phyloP scores from a whole-genome alignment of 495 filamentous ascomycete species.

The Penicillium herquei region DNA sequence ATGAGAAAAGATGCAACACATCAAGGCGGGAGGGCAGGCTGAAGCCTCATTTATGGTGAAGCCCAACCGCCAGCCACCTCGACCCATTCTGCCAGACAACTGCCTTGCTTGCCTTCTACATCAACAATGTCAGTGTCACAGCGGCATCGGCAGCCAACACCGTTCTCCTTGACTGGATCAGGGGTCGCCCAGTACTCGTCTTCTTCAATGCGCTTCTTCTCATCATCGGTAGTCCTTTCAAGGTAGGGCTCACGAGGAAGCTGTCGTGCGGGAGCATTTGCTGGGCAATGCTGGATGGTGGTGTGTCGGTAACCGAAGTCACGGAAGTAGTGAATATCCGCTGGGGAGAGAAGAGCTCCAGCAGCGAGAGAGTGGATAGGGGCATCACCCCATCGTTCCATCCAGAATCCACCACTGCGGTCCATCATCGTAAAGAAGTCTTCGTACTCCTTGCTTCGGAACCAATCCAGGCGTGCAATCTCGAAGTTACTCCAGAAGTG shows the following conservation, averaged over 20 bases:
- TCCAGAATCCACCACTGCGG: conserved; percentile 96
- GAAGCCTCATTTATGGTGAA: conserved; percentile 50
- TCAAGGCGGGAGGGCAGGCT: conserved; percentile 13
- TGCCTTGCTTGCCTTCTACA: conserved; percentile 94
- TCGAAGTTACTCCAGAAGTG: conserved; percentile 99
- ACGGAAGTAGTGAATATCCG: conserved; percentile 97
- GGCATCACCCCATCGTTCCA: conserved; percentile 99
- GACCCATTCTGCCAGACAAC: conserved; percentile 95
- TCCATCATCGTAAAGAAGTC: conserved; percentile 99
- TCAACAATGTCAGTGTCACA: conserved; percentile 99
- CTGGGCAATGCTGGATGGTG: conserved; percentile 97
- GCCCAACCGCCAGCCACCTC: conserved; percentile 96
- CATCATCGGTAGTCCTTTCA: conserved; percentile 80
- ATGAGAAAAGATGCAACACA: conserved; percentile 35
- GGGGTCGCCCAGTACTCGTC: conserved; percentile 94
- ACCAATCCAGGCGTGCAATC: conserved; percentile 92
- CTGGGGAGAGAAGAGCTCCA: conserved; percentile 75
- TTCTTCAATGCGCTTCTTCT: conserved; percentile 86
- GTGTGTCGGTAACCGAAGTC: conserved; percentile 98
- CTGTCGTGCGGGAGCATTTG: conserved; percentile 91
- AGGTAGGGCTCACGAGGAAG: conserved; percentile 77
- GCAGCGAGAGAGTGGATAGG: conserved; percentile 98
- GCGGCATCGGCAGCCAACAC: conserved; percentile 92
- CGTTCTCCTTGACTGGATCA: conserved; percentile 89
- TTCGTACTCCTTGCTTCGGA: conserved; percentile 93